Percentiles rank a stretch among this genome's conserved stretches.
Evolutionary conservation across 1,284 basidiomycete genomes (phyloP).

Genomic region (Violaceomyces palustris): DNA sequence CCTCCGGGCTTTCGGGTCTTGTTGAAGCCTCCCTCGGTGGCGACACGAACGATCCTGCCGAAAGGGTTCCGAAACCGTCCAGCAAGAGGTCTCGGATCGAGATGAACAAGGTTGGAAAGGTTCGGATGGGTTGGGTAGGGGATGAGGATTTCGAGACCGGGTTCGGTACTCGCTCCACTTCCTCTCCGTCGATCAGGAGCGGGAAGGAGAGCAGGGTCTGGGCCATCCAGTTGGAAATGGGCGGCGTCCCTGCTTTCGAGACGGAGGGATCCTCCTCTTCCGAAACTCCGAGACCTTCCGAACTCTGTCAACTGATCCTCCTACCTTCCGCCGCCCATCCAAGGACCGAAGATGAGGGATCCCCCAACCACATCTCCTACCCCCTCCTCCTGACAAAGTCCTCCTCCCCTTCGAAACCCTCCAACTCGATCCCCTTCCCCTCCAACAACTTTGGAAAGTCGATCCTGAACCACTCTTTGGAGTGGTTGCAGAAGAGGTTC

Average conservation of each 20-base stretch:
- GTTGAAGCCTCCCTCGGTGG: slow-evolving; percentile 5
- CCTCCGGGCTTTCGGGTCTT: too few relatives aligned
- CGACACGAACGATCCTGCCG: slow-evolving; percentile 13
- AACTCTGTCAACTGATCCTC: slow-evolving; percentile 26
- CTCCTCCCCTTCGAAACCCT: slow-evolving; percentile 5
- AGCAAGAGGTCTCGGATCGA: slow-evolving; percentile 19
- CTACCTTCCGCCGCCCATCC: slow-evolving; percentile 5
- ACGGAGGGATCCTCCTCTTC: slow-evolving; percentile 1
- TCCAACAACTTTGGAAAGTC: slow-evolving; percentile 11
- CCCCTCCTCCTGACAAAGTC: slow-evolving; percentile 24
- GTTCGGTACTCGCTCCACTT: slow-evolving; percentile 5
- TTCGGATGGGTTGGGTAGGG: slow-evolving; percentile 19
- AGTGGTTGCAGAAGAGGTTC: slow-evolving; percentile 32
- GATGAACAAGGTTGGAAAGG: slow-evolving; percentile 15
- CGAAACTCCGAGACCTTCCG: slow-evolving; percentile 15
- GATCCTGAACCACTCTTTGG: slow-evolving; percentile 19
- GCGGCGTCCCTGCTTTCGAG: neutral
- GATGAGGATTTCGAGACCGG: slow-evolving; percentile 11
- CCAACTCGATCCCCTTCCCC: slow-evolving; percentile 6
- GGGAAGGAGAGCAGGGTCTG: too few relatives aligned
- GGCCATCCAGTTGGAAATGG: slow-evolving; percentile 28
- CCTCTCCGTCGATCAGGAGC: slow-evolving; percentile 6
- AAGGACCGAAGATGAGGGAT: slow-evolving; percentile 1
- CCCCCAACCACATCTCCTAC: slow-evolving; percentile 13
- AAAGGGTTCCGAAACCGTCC: slow-evolving; percentile 19